Evolutionary conservation across 441 rosid genomes (phyloP), one percentile per base, ranked within the genome.

Genomic region (Gossypium trilobum): DNA sequence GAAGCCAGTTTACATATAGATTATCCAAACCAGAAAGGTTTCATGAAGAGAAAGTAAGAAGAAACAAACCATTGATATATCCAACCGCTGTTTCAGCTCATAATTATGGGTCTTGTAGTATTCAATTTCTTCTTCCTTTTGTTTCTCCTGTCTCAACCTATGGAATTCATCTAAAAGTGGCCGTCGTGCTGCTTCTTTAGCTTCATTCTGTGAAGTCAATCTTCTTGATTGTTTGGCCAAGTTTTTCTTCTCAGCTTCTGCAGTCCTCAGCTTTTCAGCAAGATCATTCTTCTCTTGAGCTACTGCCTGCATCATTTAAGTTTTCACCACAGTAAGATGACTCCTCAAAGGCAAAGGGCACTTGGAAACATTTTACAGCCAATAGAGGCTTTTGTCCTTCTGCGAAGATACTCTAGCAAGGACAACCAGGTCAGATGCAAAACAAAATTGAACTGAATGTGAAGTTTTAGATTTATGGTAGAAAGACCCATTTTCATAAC

Each of bases 191-290:
- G 90, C 99, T 75, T 93, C 97, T 23, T 95, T 85, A 10, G 86
- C 87, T 74, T 73, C 91, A 74, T 72, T 79, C 82, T 16, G 93
- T 36, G 44, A 36, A 36, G 44, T 36, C 44, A 36, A 36, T 36
- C 10, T 84, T 83, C 89, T 93, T 78, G 85, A 72, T 75, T 93
- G 95, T 66, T 90, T 96, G 76, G 90, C 99, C 75, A 85, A 90
- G 77, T 90, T 90, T 81, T 87, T 90, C 74, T 96, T 84, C 4
- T 95, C 97, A 74, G 89, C 89, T 74, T 95, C 99, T 48, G 97
- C 91, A 74, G 78, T 68, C 86, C 90, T 95, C 22, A 95, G 81
- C 85, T 89, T 88, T 80, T 91, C 98, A 67, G 89, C 82, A 74
- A 95, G 94, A 72, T 87, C 87, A 85, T 81, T 87, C 83, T 93